Evolutionary conservation across 208 protist genomes (phyloP).

Genomic region (Blastocrithidia nonstop): DNA sequence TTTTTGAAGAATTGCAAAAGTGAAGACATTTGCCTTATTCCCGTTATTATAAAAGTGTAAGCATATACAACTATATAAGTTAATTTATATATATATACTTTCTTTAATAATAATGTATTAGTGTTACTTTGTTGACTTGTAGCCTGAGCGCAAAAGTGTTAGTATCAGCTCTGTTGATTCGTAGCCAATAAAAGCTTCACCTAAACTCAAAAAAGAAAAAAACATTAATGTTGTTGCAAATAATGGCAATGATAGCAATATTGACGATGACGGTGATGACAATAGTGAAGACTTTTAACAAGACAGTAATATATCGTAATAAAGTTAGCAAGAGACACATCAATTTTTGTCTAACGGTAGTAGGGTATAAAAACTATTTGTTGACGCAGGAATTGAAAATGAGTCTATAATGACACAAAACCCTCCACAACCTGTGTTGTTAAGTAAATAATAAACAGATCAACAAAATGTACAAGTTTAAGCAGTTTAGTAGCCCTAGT

Average conservation of each 20-base stretch:
- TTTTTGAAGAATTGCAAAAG: not conserved
- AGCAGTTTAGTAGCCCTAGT: too few relatives aligned
- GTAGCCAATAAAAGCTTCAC: constrained; percentile 28
- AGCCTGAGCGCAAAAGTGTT: constrained; percentile 16
- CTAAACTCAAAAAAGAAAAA: not conserved
- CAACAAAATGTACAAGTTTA: too few relatives aligned
- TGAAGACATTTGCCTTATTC: not conserved
- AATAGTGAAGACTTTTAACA: constrained; percentile 5
- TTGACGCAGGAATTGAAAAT: not conserved
- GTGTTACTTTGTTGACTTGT: too few relatives aligned
- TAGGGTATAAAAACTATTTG: not conserved
- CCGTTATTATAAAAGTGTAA: not conserved
- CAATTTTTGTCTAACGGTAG: not conserved
- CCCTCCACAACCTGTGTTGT: not conserved
- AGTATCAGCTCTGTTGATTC: constrained; percentile 80
- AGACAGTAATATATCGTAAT: not conserved
- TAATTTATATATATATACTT: constrained; percentile 6
- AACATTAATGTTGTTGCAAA: not conserved
- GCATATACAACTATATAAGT: constrained; percentile 4
- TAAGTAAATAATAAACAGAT: too few relatives aligned
- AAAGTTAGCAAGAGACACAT: not conserved
- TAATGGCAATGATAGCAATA: not conserved
- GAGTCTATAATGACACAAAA: not conserved
- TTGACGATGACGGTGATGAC: constrained; percentile 10
- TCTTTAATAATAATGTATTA: not conserved